phyloP scores from a whole-genome alignment of 2,329 filamentous ascomycete species.

The Epichloe gansuensis region DNA sequence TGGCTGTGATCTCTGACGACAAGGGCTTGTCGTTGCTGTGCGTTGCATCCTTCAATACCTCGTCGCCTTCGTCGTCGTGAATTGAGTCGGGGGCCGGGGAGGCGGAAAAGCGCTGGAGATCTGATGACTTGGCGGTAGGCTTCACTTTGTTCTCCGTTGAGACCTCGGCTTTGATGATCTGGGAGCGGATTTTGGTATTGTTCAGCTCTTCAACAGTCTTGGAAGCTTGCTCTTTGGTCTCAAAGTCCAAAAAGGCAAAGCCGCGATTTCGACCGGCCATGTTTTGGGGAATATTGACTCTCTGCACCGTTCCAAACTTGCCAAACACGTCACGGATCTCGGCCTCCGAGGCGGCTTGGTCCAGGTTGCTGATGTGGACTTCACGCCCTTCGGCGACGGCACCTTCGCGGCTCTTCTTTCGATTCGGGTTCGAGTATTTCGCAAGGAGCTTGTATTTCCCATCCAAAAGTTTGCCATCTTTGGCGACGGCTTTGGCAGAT shows the following conservation, averaged over 20 bases:
- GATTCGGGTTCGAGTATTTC: conserved; percentile 72
- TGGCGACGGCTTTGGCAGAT: conserved; percentile 56
- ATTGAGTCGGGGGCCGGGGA: conserved; percentile 22
- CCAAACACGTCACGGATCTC: conserved; percentile 60
- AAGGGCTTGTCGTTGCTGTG: conserved; percentile 21
- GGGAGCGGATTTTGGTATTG: conserved; percentile 54
- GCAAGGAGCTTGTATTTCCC: conserved; percentile 56
- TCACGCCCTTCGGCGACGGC: conserved; percentile 80
- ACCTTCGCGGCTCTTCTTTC: conserved; percentile 67
- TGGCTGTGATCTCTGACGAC: conserved; percentile 40
- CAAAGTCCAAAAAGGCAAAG: conserved; percentile 68
- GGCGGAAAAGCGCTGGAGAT: conserved; percentile 18
- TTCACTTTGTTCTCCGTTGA: conserved; percentile 45
- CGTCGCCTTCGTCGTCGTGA: conserved; percentile 25
- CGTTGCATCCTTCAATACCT: conserved; percentile 22
- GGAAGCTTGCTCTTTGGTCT: conserved; percentile 54
- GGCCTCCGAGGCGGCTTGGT: conserved; percentile 46
- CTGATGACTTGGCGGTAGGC: conserved; percentile 33
- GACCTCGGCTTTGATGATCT: conserved; percentile 53
- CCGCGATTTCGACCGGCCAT: conserved; percentile 59
- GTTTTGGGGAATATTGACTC: conserved; percentile 57
- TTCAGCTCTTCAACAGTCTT: conserved; percentile 55
- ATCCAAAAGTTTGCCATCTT: conserved; percentile 59
- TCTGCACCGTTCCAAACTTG: conserved; percentile 63
- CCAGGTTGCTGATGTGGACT: conserved; percentile 61